Evolutionary conservation across 805 yeast genomes (phyloP).

Genomic region (Sungouiozyma intestinalis): DNA sequence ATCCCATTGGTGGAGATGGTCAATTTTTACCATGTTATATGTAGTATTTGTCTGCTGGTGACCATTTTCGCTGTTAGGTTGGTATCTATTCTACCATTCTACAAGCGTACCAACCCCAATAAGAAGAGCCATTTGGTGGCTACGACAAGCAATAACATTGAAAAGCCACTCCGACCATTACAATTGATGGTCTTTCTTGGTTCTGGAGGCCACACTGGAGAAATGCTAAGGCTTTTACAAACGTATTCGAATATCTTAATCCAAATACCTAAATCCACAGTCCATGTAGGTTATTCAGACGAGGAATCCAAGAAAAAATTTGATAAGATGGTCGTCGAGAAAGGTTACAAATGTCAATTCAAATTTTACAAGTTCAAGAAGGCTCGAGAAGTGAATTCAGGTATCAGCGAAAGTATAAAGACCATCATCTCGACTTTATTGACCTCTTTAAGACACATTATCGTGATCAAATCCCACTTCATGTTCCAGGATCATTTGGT

Average conservation of each 20-base stretch:
- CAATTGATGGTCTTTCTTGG: conserved; percentile 62
- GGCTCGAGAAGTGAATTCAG: conserved; percentile 33
- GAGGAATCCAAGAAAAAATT: conserved; percentile 30
- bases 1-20: neutral
- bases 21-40: neutral
- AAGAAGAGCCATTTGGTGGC: neutral
- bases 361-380: conserved; percentile 20
- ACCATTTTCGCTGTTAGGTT: conserved; percentile 9
- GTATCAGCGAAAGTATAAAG: conserved; percentile 20
- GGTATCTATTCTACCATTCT: conserved; percentile 14
- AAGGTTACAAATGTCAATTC: conserved; percentile 6
- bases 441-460: conserved; percentile 13
- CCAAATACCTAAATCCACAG: conserved; percentile 35
- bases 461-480: conserved; percentile 13
- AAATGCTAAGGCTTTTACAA: conserved; percentile 64
- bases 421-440: conserved; percentile 29
- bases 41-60: neutral
- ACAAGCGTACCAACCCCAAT: neutral
- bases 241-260: conserved; percentile 34
- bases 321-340: conserved; percentile 19
- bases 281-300: conserved; percentile 25
- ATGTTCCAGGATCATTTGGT: conserved; percentile 18
- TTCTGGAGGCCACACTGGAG: conserved; percentile 96
- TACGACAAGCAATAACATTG: neutral
- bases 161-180: conserved; percentile 4